Evolutionary conservation across 345 rosid genomes (phyloP), one percentile per base, ranked within the genome.

Genomic region (Linum trigynum): DNA sequence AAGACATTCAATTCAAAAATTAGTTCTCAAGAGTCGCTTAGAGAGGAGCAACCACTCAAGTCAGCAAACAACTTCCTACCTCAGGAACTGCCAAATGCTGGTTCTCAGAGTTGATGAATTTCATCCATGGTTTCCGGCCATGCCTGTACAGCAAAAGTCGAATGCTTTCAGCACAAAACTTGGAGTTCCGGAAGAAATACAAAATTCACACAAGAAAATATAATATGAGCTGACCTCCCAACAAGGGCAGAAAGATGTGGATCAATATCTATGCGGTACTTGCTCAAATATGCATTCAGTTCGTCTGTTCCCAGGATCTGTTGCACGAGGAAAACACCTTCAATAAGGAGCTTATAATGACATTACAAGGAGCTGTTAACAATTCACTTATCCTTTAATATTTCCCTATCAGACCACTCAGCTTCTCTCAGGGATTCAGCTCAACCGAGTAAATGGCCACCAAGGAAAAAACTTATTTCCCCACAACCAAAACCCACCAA

Each of bases 251-350:
- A 86, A 61, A 94, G 92, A 68, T 90, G 87, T 3, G 96, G 96
- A 63, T 90, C 99, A 74, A 94, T 78, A 71, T 90, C 96, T 77
- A 94, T 85, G 56, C 81, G 95, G 73, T 86, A 94, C 86, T 79
- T 86, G 64, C 66, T 86, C 68, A 94, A 76, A 80, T 88, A 94
- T 14, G 95, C 77, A 71, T 82, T 85, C 67, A 94, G 76, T 80
- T 88, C 97, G 62, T 94, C 97, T 48, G 97, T 94, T 63, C 99
- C 99, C 57, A 94, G 86, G 3, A 90, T 95, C 97, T 94, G 74
- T 45, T 32, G 62, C 64, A 57, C 39, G 65, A 76, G 35, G 55
- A 7, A 43, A 51, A 4, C 35, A 45, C 38, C 32, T 36, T 14
- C 5, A 32, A 42, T 40, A 53, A 43, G 38, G 23, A 38, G 41